Evolutionary conservation across 2,329 filamentous ascomycete genomes (phyloP).

Genomic region (Epichloe elymi): DNA sequence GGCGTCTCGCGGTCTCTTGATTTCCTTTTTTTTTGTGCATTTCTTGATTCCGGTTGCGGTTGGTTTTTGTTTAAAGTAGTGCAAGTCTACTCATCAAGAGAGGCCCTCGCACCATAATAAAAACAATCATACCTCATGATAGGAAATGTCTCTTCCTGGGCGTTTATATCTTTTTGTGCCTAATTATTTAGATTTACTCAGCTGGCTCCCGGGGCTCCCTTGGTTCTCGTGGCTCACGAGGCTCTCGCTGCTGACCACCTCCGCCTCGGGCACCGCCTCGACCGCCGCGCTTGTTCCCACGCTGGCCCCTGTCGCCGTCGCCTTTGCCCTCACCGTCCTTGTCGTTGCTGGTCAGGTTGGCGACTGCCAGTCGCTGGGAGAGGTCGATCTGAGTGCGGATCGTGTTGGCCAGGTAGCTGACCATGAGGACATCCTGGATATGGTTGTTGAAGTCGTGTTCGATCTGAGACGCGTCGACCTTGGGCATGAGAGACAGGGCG

Average conservation of each 20-base stretch:
- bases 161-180: not conserved
- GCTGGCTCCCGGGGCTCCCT: constrained; percentile 20
- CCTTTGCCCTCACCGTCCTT: constrained; percentile 36
- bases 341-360: constrained; percentile 42
- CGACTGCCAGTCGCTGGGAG: constrained; percentile 84
- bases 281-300: constrained; percentile 36
- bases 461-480: constrained; percentile 81
- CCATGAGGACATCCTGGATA: constrained; percentile 95
- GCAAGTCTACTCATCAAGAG: not conserved
- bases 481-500: constrained; percentile 81
- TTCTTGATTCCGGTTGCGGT: not conserved
- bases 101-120: not conserved
- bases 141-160: constrained; percentile 1
- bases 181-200: constrained; percentile 15
- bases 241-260: constrained; percentile 39
- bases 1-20: too few relatives aligned
- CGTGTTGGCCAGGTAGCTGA: constrained; percentile 96
- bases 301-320: constrained; percentile 32
- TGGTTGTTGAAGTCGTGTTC: constrained; percentile 99
- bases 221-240: constrained; percentile 30
- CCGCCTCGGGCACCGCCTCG: constrained; percentile 35
- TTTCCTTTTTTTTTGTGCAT: not conserved
- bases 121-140: not conserved
- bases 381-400: constrained; percentile 98
- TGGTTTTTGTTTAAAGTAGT: not conserved